Evolutionary conservation across 345 rosid genomes (phyloP).

Genomic region (Sapria himalayana): DNA sequence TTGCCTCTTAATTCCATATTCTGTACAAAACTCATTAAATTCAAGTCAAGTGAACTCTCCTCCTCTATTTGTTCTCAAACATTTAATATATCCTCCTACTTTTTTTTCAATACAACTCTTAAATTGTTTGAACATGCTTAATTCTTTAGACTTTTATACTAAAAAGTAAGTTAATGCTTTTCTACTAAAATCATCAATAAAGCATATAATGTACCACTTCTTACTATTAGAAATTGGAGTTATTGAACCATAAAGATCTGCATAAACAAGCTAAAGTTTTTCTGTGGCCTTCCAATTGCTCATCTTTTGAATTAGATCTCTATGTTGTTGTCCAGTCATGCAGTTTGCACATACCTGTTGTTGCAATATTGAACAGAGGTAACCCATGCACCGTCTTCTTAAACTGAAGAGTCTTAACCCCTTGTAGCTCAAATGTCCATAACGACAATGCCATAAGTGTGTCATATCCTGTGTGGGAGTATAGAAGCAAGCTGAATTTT

Average conservation of each 20-base stretch:
- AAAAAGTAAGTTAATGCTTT: conserved; percentile 8
- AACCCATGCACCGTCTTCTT: conserved; percentile 6
- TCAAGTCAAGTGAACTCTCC: neutral
- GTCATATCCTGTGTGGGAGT: neutral
- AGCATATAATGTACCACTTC: conserved; percentile 6
- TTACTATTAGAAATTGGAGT: neutral
- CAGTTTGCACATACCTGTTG: conserved; percentile 2
- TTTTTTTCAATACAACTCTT: neutral
- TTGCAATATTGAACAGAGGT: neutral
- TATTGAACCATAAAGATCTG: conserved; percentile 5
- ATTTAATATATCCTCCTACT: no score
- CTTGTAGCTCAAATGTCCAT: conserved; percentile 5
- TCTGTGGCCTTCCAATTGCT: conserved; percentile 4
- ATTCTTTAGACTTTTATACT: conserved; percentile 1
- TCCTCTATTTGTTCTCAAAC: neutral
- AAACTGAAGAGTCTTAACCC: neutral
- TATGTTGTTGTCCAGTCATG: conserved; percentile 1
- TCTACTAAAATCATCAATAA: conserved; percentile 10
- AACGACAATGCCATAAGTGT: conserved; percentile 5
- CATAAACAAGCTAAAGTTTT: neutral
- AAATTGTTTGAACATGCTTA: conserved; percentile 1
- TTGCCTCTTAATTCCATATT: neutral
- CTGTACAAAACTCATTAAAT: neutral
- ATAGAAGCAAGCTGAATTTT: neutral
- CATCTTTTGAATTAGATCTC: conserved; percentile 3